Evolutionary conservation across 2,329 filamentous ascomycete species (phyloP), one percentile per base, ranked within the genome.

Genomic region (Annulohypoxylon truncatum): DNA sequence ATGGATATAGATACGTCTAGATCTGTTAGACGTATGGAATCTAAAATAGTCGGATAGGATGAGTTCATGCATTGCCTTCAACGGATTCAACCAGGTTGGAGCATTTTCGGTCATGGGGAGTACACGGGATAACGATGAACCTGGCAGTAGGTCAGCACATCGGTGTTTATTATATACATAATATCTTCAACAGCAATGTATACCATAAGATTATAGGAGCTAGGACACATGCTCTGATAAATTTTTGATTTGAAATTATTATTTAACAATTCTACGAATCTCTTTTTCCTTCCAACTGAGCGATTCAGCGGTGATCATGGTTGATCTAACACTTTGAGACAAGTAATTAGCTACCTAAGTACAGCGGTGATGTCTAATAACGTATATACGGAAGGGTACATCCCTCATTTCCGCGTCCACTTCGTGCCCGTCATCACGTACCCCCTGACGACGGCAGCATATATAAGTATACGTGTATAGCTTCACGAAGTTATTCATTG

Each of bases 111-210:
- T 18, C n/a, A 44, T 12, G 54, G 50, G 46, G 57, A 51, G 47
- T 52, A 56, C 52, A 68, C 42, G 53, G 53, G 26, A 58, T 33
- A 50, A 61, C 61, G 58, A 51, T 26, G 53, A 9, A 33, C 50
- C 28, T 54, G 55, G 51, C 12, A 24, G 42, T 31, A 12, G 26
- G 53, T 55, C 44, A 26, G 33, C 7, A 22, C 46, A 35, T 50
- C 54, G 40, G 44, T 50, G 50, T 50, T 56, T 59, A 50, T 52
- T 20, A 40, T 51, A 52, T 64, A 68, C 55, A 63, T 57, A 58
- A 69, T 71, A 66, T 61, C 68, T 71, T 71, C 68, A 71, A 71
- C 68, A 59, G 66, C 58, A 59, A 61, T 71, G 61, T 62, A 66
- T 64, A 58, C 22, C 44, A 57, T 42, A 56, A 47, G 40, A 44